Evolutionary conservation across 495 filamentous ascomycete genomes (phyloP).

Genomic region (Rostrohypoxylon terebratum): DNA sequence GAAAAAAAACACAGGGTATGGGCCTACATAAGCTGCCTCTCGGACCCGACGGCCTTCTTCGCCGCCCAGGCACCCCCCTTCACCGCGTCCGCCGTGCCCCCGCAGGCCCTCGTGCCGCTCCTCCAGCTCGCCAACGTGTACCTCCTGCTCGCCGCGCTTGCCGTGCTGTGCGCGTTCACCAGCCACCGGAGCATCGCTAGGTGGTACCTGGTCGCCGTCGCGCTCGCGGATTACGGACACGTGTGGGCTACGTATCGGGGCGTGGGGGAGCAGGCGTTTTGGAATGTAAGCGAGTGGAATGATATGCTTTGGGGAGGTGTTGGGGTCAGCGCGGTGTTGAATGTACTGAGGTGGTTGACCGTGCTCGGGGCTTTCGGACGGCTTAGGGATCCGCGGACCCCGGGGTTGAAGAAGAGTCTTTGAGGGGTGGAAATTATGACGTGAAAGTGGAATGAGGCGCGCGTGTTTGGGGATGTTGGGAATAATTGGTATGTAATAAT

Average conservation of each 20-base stretch:
- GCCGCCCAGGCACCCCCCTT: constrained; percentile 60
- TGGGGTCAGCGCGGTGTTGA: constrained; percentile 63
- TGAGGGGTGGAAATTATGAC: not conserved
- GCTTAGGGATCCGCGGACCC: constrained; percentile 12
- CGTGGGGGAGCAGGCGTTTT: constrained; percentile 63
- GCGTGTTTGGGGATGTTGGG: not conserved
- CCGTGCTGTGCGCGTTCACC: constrained; percentile 64
- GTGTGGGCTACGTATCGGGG: constrained; percentile 65
- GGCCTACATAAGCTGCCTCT: constrained; percentile 58
- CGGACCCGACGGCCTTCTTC: constrained; percentile 62
- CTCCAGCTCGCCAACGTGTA: constrained; percentile 71
- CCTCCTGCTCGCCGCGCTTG: constrained; percentile 65
- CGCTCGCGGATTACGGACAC: constrained; percentile 72
- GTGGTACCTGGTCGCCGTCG: constrained; percentile 65
- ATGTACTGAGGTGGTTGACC: constrained; percentile 63
- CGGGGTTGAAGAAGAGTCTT: not conserved
- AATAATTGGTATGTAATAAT: not conserved
- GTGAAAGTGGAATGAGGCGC: not conserved
- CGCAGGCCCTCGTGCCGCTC: constrained; percentile 62
- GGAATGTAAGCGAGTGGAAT: constrained; percentile 65
- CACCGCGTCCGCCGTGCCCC: constrained; percentile 55
- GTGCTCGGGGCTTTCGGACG: constrained; percentile 64
- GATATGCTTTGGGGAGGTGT: constrained; percentile 69
- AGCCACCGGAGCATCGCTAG: constrained; percentile 63
- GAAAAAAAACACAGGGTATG: constrained; percentile 50